These are phyloP conservation scores for Aureobasidium sp. DNA, from an alignment of 2,329 filamentous ascomycete species.

Conservation along the genomic window DNA sequence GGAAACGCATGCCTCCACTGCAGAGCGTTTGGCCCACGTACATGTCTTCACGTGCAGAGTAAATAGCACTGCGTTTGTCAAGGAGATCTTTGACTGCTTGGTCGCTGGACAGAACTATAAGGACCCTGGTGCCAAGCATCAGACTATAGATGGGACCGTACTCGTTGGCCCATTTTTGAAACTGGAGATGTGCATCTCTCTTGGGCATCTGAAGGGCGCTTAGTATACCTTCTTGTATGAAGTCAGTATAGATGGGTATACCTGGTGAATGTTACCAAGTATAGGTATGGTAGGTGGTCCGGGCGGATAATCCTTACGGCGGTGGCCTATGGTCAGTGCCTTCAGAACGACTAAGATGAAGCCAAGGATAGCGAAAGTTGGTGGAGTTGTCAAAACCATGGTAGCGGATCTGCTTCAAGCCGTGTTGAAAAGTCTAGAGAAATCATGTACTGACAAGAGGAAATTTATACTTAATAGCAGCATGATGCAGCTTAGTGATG, in stretches of 20 bases:
- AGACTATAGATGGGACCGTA: slow-evolving; percentile 45
- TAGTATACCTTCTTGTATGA: not conserved
- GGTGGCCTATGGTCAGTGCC: slow-evolving; percentile 14
- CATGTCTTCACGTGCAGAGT: slow-evolving; percentile 32
- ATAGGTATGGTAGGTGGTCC: slow-evolving; percentile 21
- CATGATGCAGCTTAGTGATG: not conserved
- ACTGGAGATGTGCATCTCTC: slow-evolving; percentile 35
- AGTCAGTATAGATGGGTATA: not conserved
- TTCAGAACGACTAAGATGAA: not conserved
- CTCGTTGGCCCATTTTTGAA: slow-evolving; percentile 43
- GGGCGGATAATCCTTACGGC: slow-evolving; percentile 18
- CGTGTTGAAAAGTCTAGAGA: not conserved
- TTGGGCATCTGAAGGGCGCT: slow-evolving; percentile 30
- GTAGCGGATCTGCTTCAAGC: not conserved
- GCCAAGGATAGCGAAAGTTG: not conserved
- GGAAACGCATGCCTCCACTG: slow-evolving; percentile 37
- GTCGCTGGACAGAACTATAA: slow-evolving; percentile 40
- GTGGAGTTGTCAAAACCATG: not conserved
- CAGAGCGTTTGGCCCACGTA: slow-evolving; percentile 35
- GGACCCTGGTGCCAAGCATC: slow-evolving; percentile 39
- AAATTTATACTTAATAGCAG: not conserved
- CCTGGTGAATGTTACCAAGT: slow-evolving; percentile 21
- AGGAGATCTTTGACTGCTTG: slow-evolving; percentile 40
- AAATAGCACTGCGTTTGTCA: slow-evolving; percentile 37
- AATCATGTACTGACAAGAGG: no score